Conservation (phyloP, 192 early-diverging fungal genomes). For the Backusella macrospora region DNA sequence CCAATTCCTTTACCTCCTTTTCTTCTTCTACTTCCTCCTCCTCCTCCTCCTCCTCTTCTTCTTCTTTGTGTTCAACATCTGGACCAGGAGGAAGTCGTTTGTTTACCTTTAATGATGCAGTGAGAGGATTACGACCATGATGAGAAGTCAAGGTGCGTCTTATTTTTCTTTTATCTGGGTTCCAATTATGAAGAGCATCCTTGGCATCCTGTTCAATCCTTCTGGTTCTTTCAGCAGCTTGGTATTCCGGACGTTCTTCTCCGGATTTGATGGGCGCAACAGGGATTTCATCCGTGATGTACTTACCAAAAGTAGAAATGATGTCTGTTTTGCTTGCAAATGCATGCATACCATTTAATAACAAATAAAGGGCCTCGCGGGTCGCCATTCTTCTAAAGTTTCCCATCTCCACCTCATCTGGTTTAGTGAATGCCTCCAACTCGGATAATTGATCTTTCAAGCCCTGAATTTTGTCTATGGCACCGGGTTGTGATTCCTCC, state of each 20-base stretch:
- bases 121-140: slow-evolving; percentile 31
- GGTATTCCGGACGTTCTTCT: slow-evolving; percentile 27
- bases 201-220: slow-evolving; percentile 30
- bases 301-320: slow-evolving; percentile 40
- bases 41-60: background rate
- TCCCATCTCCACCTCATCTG: slow-evolving; percentile 34
- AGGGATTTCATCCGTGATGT: slow-evolving; percentile 38
- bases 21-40: background rate
- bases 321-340: slow-evolving; percentile 41
- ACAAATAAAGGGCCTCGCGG: slow-evolving; percentile 35
- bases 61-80: background rate
- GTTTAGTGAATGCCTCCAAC: slow-evolving; percentile 21
- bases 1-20: background rate
- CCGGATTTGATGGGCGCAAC: slow-evolving; percentile 27
- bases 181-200: slow-evolving; percentile 30
- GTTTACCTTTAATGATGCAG: background rate
- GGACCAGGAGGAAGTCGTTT: slow-evolving; percentile 29
- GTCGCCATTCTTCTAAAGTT: slow-evolving; percentile 39
- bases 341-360: slow-evolving; percentile 42
- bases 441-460: slow-evolving; percentile 27
- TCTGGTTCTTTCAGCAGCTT: slow-evolving; percentile 32
- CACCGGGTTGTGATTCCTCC: slow-evolving; percentile 25
- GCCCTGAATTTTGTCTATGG: slow-evolving; percentile 24
- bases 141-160: slow-evolving; percentile 39
- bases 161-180: slow-evolving; percentile 32